Evolutionary conservation across 2,329 filamentous ascomycete genomes (phyloP).

Genomic region (Ascochyta fabae): DNA sequence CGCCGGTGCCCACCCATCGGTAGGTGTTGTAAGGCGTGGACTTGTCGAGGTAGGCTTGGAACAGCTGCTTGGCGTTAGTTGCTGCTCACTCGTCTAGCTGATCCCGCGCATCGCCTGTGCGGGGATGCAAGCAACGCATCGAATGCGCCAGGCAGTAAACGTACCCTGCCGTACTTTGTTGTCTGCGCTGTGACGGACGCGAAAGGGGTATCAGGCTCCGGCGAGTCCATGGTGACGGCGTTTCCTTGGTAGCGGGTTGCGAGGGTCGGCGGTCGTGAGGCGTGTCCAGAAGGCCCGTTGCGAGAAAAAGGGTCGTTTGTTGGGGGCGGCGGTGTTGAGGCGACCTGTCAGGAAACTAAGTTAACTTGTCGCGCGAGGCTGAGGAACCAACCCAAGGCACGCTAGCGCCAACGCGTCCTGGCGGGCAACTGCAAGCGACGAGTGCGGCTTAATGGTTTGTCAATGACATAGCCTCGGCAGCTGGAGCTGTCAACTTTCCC

Average conservation of each 20-base stretch:
- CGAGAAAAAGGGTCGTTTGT: conserved; percentile 3
- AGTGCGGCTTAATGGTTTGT: not conserved
- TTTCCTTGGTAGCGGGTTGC: not conserved
- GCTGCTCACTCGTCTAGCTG: not conserved
- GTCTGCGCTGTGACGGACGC: conserved; percentile 88
- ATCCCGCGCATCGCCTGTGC: conserved; percentile 2
- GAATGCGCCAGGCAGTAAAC: conserved; percentile 42
- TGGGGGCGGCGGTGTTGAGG: conserved; percentile 32
- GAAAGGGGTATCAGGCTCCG: conserved; percentile 92
- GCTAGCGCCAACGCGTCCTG: conserved; percentile 15
- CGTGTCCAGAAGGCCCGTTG: not conserved
- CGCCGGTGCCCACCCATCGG: conserved; percentile 85
- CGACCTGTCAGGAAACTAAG: conserved; percentile 34
- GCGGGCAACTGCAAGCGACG: conserved; percentile 13
- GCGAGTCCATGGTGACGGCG: conserved; percentile 72
- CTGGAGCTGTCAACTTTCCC: conserved; percentile 11
- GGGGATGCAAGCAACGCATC: not conserved
- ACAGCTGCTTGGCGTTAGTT: conserved; percentile 67
- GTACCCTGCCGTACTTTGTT: conserved; percentile 73
- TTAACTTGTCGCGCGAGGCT: conserved; percentile 15
- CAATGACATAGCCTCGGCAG: conserved; percentile 18
- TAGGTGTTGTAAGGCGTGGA: conserved; percentile 89
- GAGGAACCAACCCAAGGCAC: conserved; percentile 4
- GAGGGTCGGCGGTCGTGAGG: not conserved
- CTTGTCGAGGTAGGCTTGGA: conserved; percentile 92